Evolutionary conservation across 2,329 filamentous ascomycete species (phyloP).

Genomic region (Chaetomiaceae sp.): DNA sequence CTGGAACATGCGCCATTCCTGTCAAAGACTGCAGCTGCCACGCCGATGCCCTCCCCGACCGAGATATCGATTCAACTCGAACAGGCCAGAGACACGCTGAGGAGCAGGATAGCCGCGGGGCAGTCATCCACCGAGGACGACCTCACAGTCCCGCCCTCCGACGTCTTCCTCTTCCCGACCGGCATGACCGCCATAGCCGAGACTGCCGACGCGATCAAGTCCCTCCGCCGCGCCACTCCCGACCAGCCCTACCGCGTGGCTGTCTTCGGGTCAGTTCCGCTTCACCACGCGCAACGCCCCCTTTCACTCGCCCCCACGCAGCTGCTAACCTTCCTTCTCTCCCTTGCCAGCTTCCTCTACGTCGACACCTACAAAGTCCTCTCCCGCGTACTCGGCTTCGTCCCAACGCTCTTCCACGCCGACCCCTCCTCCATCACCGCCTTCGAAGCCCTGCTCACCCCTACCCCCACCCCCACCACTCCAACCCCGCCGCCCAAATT

Average conservation of each 20-base stretch:
- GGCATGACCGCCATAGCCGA: slow-evolving; percentile 22
- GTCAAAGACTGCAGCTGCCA: neutral
- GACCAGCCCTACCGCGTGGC: slow-evolving; percentile 2
- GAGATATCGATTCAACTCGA: neutral
- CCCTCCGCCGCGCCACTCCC: neutral
- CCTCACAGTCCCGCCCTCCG: slow-evolving; percentile 2
- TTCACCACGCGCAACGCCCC: no score
- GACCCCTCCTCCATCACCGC: slow-evolving; percentile 6
- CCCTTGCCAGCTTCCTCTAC: slow-evolving; percentile 18
- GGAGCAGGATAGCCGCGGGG: slow-evolving; percentile 1
- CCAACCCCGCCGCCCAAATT: neutral
- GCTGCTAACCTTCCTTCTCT: no score
- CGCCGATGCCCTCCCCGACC: neutral
- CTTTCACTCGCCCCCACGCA: no score
- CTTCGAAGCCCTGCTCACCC: slow-evolving; percentile 2
- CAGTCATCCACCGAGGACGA: neutral
- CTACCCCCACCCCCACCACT: slow-evolving; percentile 4
- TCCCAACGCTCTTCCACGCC: slow-evolving; percentile 17
- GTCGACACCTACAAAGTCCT: slow-evolving; percentile 23
- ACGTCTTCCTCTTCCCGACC: slow-evolving; percentile 19
- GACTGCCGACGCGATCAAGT: slow-evolving; percentile 4
- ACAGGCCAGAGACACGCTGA: neutral
- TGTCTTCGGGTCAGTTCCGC: slow-evolving; percentile 17
- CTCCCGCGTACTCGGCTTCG: slow-evolving; percentile 1
- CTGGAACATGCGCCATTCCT: slow-evolving; percentile 9